Evolutionary conservation across 306 rosid species (phyloP).

Genomic region (Abrus precatorius): DNA sequence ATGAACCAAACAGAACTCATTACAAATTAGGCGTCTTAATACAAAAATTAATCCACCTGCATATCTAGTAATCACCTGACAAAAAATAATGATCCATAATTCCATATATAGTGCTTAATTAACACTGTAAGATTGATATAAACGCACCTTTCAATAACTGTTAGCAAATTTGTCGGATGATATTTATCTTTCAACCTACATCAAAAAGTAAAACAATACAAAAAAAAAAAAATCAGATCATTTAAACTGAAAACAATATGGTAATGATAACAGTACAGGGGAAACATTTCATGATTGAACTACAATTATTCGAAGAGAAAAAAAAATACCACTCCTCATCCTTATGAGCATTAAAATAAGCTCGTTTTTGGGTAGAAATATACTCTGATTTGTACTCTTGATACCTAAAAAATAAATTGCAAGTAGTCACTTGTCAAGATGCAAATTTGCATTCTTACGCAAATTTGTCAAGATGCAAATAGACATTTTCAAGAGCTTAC

Average conservation of each 20-base stretch:
- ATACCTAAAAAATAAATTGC: slow-evolving; percentile 65
- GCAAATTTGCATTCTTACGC: too few species aligned
- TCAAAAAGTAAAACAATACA: slow-evolving; percentile 41
- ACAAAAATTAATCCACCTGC: slow-evolving; percentile 10
- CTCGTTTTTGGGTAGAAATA: slow-evolving; percentile 89
- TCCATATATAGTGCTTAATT: slow-evolving; percentile 30
- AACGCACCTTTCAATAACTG: slow-evolving; percentile 87
- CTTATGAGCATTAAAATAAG: slow-evolving; percentile 91
- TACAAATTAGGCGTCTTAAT: slow-evolving; percentile 29
- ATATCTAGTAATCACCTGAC: not conserved
- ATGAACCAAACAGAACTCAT: slow-evolving; percentile 19
- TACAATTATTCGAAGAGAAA: slow-evolving; percentile 1
- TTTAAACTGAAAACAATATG: slow-evolving; percentile 24
- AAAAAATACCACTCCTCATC: slow-evolving; percentile 87
- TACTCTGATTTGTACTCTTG: slow-evolving; percentile 96
- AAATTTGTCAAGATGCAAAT: slow-evolving; percentile 4
- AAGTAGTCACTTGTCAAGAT: slow-evolving; percentile 2
- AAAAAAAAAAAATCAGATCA: slow-evolving; percentile 30
- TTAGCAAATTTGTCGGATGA: slow-evolving; percentile 91
- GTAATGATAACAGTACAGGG: not conserved
- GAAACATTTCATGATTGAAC: slow-evolving; percentile 39
- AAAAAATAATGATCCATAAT: slow-evolving; percentile 19
- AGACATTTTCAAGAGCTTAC: slow-evolving; percentile 55
- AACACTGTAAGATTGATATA: slow-evolving; percentile 29
- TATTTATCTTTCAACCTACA: slow-evolving; percentile 95